These are phyloP conservation scores for Apiospora marii DNA, from an alignment of 2,329 filamentous ascomycete species.

Conservation along the genomic window DNA sequence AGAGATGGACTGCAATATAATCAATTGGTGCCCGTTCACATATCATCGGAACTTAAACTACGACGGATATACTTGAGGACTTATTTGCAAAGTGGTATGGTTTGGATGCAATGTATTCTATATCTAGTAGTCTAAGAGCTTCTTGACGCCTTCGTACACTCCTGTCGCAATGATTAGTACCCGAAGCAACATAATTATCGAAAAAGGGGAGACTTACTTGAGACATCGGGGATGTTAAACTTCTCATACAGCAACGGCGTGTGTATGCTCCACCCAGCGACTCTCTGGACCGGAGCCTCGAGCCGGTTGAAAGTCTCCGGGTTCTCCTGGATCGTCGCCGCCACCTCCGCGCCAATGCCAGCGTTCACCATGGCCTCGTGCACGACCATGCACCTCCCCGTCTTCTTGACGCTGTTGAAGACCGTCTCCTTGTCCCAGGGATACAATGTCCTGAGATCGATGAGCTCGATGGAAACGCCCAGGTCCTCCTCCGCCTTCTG, in stretches of 20 bases:
- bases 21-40: neutral
- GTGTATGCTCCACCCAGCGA: constrained; percentile 91
- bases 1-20: too few relatives aligned
- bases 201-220: constrained; percentile 70
- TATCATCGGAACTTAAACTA: neutral
- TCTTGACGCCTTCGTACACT: constrained; percentile 76
- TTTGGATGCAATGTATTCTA: neutral
- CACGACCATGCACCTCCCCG: constrained; percentile 84
- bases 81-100: too few relatives aligned
- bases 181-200: constrained; percentile 8
- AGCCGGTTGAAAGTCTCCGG: constrained; percentile 77
- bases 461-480: constrained; percentile 81
- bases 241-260: constrained; percentile 81
- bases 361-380: constrained; percentile 94
- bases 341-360: constrained; percentile 87
- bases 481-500: constrained; percentile 77
- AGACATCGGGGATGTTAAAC: constrained; percentile 84
- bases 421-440: constrained; percentile 89
- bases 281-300: constrained; percentile 84
- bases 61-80: neutral
- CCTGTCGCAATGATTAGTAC: constrained; percentile 54
- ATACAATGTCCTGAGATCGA: constrained; percentile 88
- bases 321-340: constrained; percentile 85
- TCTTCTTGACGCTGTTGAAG: constrained; percentile 84
- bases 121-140: constrained; percentile 67